Evolutionary conservation across 768 basidiomycete genomes (phyloP).

Genomic region (Rhodocollybia butyracea): DNA sequence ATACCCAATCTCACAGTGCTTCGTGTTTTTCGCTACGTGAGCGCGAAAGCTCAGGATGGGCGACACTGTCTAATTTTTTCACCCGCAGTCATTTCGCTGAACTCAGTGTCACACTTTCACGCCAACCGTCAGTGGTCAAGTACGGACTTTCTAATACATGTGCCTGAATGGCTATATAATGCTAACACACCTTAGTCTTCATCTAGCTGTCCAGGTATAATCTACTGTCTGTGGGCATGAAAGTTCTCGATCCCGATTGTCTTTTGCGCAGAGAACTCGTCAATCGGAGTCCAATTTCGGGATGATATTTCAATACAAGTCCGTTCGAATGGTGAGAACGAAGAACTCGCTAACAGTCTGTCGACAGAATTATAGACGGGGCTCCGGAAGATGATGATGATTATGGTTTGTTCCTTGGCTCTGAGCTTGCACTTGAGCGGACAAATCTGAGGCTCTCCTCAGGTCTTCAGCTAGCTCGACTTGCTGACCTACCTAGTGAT

Average conservation of each 20-base stretch:
- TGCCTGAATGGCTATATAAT: no score
- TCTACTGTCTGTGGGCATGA: not conserved
- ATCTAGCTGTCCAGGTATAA: slow-evolving; percentile 69
- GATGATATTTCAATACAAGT: slow-evolving; percentile 80
- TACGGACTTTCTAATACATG: no score
- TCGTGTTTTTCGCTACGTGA: slow-evolving; percentile 90
- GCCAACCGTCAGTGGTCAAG: slow-evolving; percentile 80
- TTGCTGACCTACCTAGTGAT: slow-evolving; percentile 80
- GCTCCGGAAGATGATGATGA: slow-evolving; percentile 57
- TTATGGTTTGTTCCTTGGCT: slow-evolving; percentile 51
- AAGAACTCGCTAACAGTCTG: not conserved
- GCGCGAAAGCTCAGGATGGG: slow-evolving; percentile 12
- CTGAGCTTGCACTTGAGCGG: no score
- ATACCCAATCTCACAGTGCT: slow-evolving; percentile 44
- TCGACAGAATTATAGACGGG: slow-evolving; percentile 69
- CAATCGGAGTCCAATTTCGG: slow-evolving; percentile 58
- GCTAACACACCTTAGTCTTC: slow-evolving; percentile 49
- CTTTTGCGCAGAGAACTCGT: slow-evolving; percentile 45
- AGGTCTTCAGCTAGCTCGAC: slow-evolving; percentile 87
- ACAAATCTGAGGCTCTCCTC: no score
- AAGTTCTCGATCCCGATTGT: not conserved
- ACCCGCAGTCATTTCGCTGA: slow-evolving; percentile 71
- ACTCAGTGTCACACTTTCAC: slow-evolving; percentile 69
- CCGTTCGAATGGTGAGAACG: not conserved
- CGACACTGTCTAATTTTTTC: slow-evolving; percentile 7